Evolutionary conservation across 2,329 filamentous ascomycete genomes (phyloP), one percentile per base, ranked within the genome.

Genomic region (Pestalotiopsis sp.): DNA sequence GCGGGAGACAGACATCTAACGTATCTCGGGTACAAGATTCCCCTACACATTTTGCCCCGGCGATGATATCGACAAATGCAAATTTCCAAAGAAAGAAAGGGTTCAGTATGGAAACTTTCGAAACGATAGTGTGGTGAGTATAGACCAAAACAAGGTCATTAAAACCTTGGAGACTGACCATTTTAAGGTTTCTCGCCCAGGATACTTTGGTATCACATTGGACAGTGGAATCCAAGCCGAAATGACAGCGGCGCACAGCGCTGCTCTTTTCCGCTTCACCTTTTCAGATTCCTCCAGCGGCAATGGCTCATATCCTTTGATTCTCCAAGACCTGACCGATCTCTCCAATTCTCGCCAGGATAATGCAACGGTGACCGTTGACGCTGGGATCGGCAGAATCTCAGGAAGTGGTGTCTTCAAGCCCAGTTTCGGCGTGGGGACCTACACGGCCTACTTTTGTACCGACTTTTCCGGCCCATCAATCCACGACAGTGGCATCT

Each of bases 201-300:
- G 91, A 0, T 90, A 90, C 70, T 93, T 93, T 75, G 83, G 85
- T 58, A 85, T 93, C 65, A 86, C 83, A 0, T 78, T 93, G 38
- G 82, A 85, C 56, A 87, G 84, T 41, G 86, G 86, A 0, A 83
- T 93, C 60, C 80, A 83, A 17, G 87, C 87, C 1, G 90, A 93
- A 72, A 92, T 92, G 87, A 93, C 91, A 0, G 84, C 87, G 0
- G 86, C 90, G 0, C 87, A 91, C n/a, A 90, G 88, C 70, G 85
- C 89, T 0, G 88, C 90, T 2, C 76, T 93, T 3, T 93, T 92
- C 77, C 84, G 85, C 13, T 92, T 93, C 74, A 89, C 83, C 0
- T 92, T 93, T 69, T 86, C 89, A 1, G 74, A 75, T 0, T 76
- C 77, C 4, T 68, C 74, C 7, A 76, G 81, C 41, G 78, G 78